Evolutionary conservation across 1,284 basidiomycete genomes (phyloP).

Genomic region (Singerocomus inundabilis): DNA sequence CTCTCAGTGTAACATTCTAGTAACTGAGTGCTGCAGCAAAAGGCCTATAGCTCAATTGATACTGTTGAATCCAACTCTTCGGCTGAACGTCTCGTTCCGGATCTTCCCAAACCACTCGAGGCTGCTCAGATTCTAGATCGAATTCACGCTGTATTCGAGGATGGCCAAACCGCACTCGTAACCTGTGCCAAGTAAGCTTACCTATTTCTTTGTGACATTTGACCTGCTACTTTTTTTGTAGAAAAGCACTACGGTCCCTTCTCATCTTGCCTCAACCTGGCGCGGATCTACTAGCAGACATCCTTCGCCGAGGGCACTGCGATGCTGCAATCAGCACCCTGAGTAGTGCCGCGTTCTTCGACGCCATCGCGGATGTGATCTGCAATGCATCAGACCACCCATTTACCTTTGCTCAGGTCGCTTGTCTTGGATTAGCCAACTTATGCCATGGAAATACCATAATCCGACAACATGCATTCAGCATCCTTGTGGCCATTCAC

Average conservation of each 20-base stretch:
- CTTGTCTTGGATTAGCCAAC: slow-evolving; percentile 84
- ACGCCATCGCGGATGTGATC: slow-evolving; percentile 75
- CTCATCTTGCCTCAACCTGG: slow-evolving; percentile 63
- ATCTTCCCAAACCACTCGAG: slow-evolving; percentile 54
- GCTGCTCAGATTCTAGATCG: slow-evolving; percentile 57
- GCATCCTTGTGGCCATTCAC: slow-evolving; percentile 74
- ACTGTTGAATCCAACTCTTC: slow-evolving; percentile 54
- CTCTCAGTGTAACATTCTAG: background rate
- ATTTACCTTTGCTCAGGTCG: slow-evolving; percentile 73
- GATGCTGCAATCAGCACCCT: slow-evolving; percentile 42
- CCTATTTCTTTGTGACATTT: slow-evolving; percentile 12
- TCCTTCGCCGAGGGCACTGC: slow-evolving; percentile 73
- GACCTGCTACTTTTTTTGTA: slow-evolving; percentile 28
- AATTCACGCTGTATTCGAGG: slow-evolving; percentile 64
- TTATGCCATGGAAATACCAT: slow-evolving; percentile 72
- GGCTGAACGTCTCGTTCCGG: slow-evolving; percentile 49
- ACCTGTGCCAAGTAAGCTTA: slow-evolving; percentile 59
- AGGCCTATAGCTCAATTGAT: slow-evolving; percentile 70
- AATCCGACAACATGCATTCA: slow-evolving; percentile 77
- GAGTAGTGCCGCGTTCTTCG: slow-evolving; percentile 64
- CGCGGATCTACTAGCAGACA: slow-evolving; percentile 63
- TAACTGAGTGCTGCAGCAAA: slow-evolving; percentile 47
- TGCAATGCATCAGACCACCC: slow-evolving; percentile 55
- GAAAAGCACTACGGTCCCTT: slow-evolving; percentile 78
- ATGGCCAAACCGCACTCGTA: slow-evolving; percentile 50